Evolutionary conservation across 495 filamentous ascomycete genomes (phyloP).

Genomic region (Jackrogersella multiformis): DNA sequence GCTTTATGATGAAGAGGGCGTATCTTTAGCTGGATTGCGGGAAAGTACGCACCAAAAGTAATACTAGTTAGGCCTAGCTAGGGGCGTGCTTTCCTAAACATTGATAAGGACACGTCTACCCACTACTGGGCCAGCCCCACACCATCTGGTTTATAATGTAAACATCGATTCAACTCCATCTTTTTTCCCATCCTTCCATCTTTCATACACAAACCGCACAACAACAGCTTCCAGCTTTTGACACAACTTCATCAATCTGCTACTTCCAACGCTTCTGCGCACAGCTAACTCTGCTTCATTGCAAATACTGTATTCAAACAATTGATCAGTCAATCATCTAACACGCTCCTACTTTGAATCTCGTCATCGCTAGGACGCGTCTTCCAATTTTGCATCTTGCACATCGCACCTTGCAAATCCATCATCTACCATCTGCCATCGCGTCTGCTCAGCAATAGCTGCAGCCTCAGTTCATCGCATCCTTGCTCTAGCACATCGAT

Average conservation of each 20-base stretch:
- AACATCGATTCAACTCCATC: background rate
- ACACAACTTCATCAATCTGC: constrained; percentile 19
- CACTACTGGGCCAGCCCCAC: constrained; percentile 2
- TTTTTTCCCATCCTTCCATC: constrained; percentile 1
- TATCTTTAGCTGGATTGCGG: too few relatives aligned
- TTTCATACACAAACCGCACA: constrained; percentile 4
- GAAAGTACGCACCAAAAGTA: background rate
- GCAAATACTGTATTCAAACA: constrained; percentile 17
- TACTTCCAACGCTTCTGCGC: constrained; percentile 28
- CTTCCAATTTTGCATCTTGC: background rate
- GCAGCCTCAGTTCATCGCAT: constrained; percentile 13
- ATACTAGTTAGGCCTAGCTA: background rate
- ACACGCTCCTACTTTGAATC: constrained; percentile 19
- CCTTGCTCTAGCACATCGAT: background rate
- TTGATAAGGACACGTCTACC: background rate
- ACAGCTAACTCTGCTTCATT: constrained; percentile 30
- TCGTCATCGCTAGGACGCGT: constrained; percentile 9
- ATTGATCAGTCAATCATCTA: background rate
- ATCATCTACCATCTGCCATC: constrained; percentile 4
- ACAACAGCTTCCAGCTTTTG: constrained; percentile 5
- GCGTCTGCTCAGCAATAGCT: constrained; percentile 18
- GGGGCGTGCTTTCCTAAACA: background rate
- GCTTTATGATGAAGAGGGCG: too few relatives aligned
- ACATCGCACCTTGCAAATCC: background rate
- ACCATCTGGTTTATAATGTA: constrained; percentile 15